Evolutionary conservation across 371 early-diverging fungal species (phyloP).

Genomic region (Synchytrium microbalum): DNA sequence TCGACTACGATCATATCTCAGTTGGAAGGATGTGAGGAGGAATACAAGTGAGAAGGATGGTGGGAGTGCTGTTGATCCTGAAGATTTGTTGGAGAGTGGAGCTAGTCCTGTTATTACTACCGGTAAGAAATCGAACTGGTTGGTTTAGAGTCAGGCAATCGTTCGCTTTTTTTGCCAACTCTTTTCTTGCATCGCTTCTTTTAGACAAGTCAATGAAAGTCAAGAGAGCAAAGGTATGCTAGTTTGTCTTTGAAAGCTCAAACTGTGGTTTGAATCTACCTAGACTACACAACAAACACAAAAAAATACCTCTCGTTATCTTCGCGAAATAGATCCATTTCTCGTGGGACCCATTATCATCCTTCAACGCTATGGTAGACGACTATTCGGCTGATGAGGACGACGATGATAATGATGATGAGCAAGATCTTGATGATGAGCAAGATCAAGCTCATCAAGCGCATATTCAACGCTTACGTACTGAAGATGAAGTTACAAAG

Average conservation of each 20-base stretch:
- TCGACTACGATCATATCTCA: constrained; percentile 79
- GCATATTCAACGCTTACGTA: constrained; percentile 28
- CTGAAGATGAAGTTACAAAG: constrained; percentile 86
- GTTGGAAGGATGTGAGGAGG: constrained; percentile 94
- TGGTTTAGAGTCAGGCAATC: background rate
- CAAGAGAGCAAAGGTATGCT: too few species aligned
- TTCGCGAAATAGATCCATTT: constrained; percentile 82
- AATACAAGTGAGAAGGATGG: constrained; percentile 48
- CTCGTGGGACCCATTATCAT: constrained; percentile 82
- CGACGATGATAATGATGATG: constrained; percentile 77
- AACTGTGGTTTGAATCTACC: too few species aligned
- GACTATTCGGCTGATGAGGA: constrained; percentile 71
- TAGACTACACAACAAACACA: too few species aligned
- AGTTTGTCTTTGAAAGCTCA: too few species aligned
- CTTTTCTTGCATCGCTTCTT: too few species aligned
- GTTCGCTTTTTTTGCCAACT: constrained; percentile 5
- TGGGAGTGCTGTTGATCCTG: constrained; percentile 48
- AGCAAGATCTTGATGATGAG: constrained; percentile 68
- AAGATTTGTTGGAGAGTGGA: constrained; percentile 58
- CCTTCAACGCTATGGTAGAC: constrained; percentile 45
- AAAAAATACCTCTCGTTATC: too few species aligned
- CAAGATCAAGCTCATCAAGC: constrained; percentile 38
- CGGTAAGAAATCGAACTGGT: background rate
- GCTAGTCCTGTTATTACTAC: constrained; percentile 8
- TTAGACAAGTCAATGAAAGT: constrained; percentile 45